Evolutionary conservation across 202 grass and related monocot species (phyloP).

Genomic region (Digitaria exilis): DNA sequence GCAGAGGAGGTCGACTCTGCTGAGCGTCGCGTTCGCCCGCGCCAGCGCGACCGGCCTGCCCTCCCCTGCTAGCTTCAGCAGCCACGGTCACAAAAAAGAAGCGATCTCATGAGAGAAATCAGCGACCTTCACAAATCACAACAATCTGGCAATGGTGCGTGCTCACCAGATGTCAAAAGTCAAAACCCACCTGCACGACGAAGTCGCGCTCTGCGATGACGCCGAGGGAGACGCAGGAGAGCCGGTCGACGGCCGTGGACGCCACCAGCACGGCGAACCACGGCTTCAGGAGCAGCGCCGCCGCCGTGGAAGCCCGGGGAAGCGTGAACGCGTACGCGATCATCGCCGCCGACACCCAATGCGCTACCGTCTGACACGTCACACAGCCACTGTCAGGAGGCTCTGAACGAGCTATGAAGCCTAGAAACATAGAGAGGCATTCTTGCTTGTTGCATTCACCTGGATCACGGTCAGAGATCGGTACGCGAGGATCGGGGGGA

Average conservation of each 20-base stretch:
- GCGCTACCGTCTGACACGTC: conserved; percentile 36
- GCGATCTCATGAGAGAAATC: neutral
- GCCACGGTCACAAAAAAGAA: neutral
- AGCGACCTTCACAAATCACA: neutral
- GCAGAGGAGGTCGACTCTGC: conserved; percentile 61
- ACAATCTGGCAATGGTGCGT: neutral
- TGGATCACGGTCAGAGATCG: conserved; percentile 43
- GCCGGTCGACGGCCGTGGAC: conserved; percentile 52
- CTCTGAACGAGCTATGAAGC: no score
- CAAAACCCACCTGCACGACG: conserved; percentile 45
- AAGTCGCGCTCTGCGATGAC: conserved; percentile 58
- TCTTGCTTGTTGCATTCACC: neutral
- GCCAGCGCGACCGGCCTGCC: conserved; percentile 53
- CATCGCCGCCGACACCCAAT: conserved; percentile 52
- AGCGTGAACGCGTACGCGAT: conserved; percentile 48
- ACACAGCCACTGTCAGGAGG: neutral
- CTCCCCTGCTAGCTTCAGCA: conserved; percentile 58
- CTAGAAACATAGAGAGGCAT: neutral
- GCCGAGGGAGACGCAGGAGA: conserved; percentile 52
- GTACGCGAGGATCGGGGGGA: conserved; percentile 51
- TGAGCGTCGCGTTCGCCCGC: conserved; percentile 59
- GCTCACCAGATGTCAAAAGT: neutral
- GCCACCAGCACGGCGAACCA: conserved; percentile 61
- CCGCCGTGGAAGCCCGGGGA: neutral
- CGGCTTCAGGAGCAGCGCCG: conserved; percentile 42